Percentiles rank a stretch among this genome's conserved stretches.
Conservation (phyloP, 1,284 basidiomycete species). For the Trichosporon faecale region DNA sequence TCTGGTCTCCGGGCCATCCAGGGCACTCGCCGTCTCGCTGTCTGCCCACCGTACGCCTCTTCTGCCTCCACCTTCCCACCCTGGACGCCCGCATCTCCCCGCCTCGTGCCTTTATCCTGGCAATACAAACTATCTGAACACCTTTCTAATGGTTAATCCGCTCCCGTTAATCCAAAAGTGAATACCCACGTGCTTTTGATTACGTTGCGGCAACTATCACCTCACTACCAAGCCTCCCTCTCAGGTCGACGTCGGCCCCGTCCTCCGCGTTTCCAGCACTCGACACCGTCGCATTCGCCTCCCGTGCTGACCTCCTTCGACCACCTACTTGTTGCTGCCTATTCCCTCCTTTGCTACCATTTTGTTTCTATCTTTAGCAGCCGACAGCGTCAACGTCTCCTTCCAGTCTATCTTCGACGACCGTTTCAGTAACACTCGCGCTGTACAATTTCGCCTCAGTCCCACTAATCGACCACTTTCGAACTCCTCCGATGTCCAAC, state of each 20-base stretch:
- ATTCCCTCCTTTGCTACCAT: not conserved
- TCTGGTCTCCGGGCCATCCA: not conserved
- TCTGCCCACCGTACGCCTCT: not conserved
- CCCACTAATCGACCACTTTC: not conserved
- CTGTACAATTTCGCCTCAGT: not conserved
- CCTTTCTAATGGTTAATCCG: not conserved
- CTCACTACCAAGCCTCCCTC: not conserved
- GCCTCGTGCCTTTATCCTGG: not conserved
- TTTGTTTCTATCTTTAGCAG: not conserved
- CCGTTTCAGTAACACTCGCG: not conserved
- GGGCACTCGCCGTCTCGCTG: not conserved
- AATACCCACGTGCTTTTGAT: not conserved
- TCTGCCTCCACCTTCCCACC: not conserved
- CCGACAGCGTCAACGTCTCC: not conserved
- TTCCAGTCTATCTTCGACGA: not conserved
- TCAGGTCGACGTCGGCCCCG: constrained; percentile 1
- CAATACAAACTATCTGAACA: not conserved
- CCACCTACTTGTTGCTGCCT: not conserved
- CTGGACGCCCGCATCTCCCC: not conserved
- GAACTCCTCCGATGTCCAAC: not conserved
- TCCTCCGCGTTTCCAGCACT: not conserved
- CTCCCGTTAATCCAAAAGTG: not conserved
- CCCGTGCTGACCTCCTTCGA: not conserved
- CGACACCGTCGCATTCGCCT: not conserved
- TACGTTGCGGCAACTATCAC: not conserved